phyloP scores from a whole-genome alignment of 148 eudicot genomes.

The Vaccinium vitisidaea region DNA sequence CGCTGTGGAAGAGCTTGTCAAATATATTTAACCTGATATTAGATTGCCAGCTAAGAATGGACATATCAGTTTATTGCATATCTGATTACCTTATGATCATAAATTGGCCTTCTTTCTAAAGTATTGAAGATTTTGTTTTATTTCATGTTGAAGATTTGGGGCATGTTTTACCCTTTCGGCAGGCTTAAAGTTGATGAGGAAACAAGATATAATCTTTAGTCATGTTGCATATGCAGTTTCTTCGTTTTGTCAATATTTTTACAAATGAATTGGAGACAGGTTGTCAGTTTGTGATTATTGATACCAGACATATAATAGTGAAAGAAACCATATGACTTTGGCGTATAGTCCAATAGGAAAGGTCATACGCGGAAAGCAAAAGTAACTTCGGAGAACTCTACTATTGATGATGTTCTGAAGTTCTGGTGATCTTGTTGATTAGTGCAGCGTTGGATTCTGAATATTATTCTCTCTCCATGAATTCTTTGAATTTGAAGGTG shows the following conservation, averaged over 20 bases:
- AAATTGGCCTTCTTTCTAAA: not conserved
- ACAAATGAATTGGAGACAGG: not conserved
- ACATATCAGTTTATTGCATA: not conserved
- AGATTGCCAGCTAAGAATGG: not conserved
- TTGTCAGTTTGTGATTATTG: not conserved
- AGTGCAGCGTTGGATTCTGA: not conserved
- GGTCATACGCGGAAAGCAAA: not conserved
- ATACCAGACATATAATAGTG: slow-evolving; percentile 3
- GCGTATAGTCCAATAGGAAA: not conserved
- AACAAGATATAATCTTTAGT: not conserved
- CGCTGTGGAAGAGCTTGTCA: not conserved
- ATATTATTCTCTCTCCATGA: not conserved
- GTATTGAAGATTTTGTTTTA: not conserved
- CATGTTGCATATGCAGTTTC: not conserved
- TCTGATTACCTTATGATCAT: not conserved
- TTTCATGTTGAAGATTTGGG: not conserved
- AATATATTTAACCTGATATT: not conserved
- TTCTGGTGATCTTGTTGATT: not conserved
- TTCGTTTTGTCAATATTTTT: not conserved
- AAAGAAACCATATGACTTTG: not conserved
- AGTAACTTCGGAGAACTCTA: not conserved
- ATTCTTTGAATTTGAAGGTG: not conserved
- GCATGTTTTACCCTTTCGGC: not conserved
- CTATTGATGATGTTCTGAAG: not conserved
- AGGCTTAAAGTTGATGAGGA: not conserved